Evolutionary conservation across 2,329 filamentous ascomycete genomes (phyloP), one percentile per base, ranked within the genome.

Genomic region (Colletotrichum camelliae): DNA sequence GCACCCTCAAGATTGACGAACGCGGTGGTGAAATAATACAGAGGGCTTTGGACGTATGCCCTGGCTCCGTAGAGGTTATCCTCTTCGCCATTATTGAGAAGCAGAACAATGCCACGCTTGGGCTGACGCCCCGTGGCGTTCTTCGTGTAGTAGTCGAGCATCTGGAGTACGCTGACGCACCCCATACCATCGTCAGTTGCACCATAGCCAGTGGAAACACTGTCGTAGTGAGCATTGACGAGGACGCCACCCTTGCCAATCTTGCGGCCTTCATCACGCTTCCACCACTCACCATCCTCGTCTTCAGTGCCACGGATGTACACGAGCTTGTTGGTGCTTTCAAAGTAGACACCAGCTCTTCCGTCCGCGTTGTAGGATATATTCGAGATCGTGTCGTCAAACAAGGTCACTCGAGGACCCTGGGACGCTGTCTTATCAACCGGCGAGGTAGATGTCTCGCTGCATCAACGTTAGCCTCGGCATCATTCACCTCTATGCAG

Each of bases 1-100:
- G 96, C 96, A 15, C 97, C 97, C 84, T 99, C 97, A 18, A 99
- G 91, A 80, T 99, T 99, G 78, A 98, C 87, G 82, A 99, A 98
- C 0, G 95, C 95, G 81, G 96, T 94, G 12, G 95, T 91, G 72
- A 97, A 94, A 68, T 91, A 92, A 13, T 95, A 92, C 77, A 98
- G 88, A 0, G 96, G 94, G 82, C 96, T 95, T 79, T 95, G 92
- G 33, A 94, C 93, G 81, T 97, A 98, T 7, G 94, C 96, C 76
- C 92, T 91, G 8, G 96, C 96, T 1, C 97, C 97, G 78, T 97
- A 95, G 13, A 98, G 87, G 43, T 93, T 97, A 81, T 98, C 96
- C 83, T 99, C 97, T 82, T 99, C 97, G 43, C 94, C 96, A 81
- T 98, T 98, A 88, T 99, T 99, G 82, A 98, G 90, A 33, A 98